phyloP scores from a whole-genome alignment of 768 basidiomycete species.

The Dacryopinax spathularia region DNA sequence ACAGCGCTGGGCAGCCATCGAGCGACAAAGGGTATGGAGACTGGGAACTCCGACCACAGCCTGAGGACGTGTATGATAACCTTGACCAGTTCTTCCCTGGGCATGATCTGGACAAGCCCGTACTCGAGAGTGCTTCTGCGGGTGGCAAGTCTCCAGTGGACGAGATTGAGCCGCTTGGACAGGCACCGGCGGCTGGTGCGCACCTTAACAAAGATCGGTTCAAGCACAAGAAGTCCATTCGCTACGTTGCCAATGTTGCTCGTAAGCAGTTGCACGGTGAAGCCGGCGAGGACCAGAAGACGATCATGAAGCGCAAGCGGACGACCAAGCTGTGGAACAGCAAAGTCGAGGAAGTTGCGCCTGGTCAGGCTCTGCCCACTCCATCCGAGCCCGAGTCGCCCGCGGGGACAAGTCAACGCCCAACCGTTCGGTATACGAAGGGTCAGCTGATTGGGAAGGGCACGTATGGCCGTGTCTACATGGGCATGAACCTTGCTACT shows the following conservation, averaged over 20 bases:
- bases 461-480: constrained; percentile 90
- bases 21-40: background rate
- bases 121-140: constrained; percentile 64
- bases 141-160: constrained; percentile 60
- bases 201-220: constrained; percentile 16
- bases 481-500: constrained; percentile 88
- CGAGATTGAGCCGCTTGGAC: constrained; percentile 8
- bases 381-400: constrained; percentile 40
- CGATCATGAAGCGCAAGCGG: constrained; percentile 53
- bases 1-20: background rate
- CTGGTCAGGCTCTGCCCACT: constrained; percentile 40
- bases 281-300: constrained; percentile 25
- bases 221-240: constrained; percentile 76
- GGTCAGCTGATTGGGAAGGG: constrained; percentile 96
- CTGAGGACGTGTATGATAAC: constrained; percentile 85
- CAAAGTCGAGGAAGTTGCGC: constrained; percentile 81
- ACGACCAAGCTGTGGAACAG: constrained; percentile 96
- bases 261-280: constrained; percentile 59
- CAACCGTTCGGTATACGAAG: constrained; percentile 50
- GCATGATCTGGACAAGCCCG: constrained; percentile 89
- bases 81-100: constrained; percentile 92
- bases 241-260: constrained; percentile 79
- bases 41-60: constrained; percentile 81
- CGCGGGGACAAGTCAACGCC: constrained; percentile 38
- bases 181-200: constrained; percentile 19